These are phyloP conservation scores for Mimosa pudica DNA, from an alignment of 306 rosid genomes.

Conservation along the genomic window DNA sequence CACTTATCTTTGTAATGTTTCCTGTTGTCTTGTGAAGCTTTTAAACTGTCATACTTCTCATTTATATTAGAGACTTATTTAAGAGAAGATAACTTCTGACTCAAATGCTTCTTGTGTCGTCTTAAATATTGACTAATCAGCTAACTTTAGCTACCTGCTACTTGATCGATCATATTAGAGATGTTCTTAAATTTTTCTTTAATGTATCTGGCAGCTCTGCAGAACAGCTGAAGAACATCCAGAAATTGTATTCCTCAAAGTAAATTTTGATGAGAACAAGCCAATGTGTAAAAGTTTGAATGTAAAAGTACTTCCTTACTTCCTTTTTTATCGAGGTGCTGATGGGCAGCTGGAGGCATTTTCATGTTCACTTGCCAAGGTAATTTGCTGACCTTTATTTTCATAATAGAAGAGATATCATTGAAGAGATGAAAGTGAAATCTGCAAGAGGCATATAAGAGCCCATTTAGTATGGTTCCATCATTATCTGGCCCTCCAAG, in stretches of 20 bases:
- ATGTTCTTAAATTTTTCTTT: constrained; percentile 27
- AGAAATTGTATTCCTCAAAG: constrained; percentile 84
- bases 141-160: constrained; percentile 27
- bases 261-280: constrained; percentile 96
- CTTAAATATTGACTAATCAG: constrained; percentile 4
- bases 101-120: constrained; percentile 11
- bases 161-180: constrained; percentile 21
- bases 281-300: constrained; percentile 96
- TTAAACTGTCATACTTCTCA: constrained; percentile 1
- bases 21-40: background rate
- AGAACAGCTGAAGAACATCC: constrained; percentile 94
- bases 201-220: constrained; percentile 74
- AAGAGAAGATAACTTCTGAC: constrained; percentile 5
- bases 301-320: constrained; percentile 95
- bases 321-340: constrained; percentile 97
- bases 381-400: constrained; percentile 32
- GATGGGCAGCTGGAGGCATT: constrained; percentile 90
- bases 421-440: background rate
- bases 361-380: constrained; percentile 99
- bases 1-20: too few relatives aligned
- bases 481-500: background rate
- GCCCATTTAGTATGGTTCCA: background rate
- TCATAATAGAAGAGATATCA: background rate
- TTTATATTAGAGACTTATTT: background rate
- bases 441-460: background rate